A percentile compares a stretch with the other conserved stretches of the same genome.
These are phyloP conservation scores for Fusarium sp. DNA, from an alignment of 2,329 filamentous ascomycete genomes.

Conservation along the genomic window DNA sequence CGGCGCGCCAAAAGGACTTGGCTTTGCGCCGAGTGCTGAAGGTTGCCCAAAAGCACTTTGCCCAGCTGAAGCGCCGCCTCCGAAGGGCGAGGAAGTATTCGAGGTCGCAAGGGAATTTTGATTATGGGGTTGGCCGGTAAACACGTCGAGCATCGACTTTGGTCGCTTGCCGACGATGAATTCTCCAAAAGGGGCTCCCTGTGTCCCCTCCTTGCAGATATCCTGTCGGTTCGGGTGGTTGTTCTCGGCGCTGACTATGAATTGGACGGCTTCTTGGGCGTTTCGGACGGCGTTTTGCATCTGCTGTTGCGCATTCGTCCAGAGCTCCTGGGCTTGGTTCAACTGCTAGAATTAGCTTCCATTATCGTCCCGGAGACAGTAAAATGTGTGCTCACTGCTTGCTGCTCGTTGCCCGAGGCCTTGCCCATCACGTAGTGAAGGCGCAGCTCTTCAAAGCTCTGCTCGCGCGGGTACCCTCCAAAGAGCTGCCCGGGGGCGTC, in stretches of 20 bases:
- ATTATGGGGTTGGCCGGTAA: conserved; percentile 48
- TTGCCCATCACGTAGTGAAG: conserved; percentile 75
- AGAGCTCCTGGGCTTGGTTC: conserved; percentile 70
- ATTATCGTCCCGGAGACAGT: not conserved
- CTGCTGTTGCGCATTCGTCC: conserved; percentile 75
- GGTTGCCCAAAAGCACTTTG: conserved; percentile 50
- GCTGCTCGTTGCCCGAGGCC: conserved; percentile 69
- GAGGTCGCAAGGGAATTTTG: conserved; percentile 57
- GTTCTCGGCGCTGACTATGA: conserved; percentile 73
- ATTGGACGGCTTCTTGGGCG: conserved; percentile 77
- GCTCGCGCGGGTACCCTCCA: conserved; percentile 81
- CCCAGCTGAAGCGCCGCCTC: conserved; percentile 44
- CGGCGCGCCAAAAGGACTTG: conserved; percentile 45
- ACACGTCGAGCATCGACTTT: conserved; percentile 40
- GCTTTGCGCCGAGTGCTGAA: conserved; percentile 48
- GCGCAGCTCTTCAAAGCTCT: conserved; percentile 89
- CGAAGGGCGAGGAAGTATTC: conserved; percentile 47
- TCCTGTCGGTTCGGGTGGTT: conserved; percentile 82
- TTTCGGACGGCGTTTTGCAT: conserved; percentile 78
- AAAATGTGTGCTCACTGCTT: conserved; percentile 56
- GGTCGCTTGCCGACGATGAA: conserved; percentile 57
- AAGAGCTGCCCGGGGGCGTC: conserved; percentile 86
- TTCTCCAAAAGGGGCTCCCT: conserved; percentile 58
- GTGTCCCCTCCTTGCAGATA: conserved; percentile 62
- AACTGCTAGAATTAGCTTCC: conserved; percentile 57